phyloP scores from a whole-genome alignment of 345 rosid genomes.

The Streptanthus diversifolius region DNA sequence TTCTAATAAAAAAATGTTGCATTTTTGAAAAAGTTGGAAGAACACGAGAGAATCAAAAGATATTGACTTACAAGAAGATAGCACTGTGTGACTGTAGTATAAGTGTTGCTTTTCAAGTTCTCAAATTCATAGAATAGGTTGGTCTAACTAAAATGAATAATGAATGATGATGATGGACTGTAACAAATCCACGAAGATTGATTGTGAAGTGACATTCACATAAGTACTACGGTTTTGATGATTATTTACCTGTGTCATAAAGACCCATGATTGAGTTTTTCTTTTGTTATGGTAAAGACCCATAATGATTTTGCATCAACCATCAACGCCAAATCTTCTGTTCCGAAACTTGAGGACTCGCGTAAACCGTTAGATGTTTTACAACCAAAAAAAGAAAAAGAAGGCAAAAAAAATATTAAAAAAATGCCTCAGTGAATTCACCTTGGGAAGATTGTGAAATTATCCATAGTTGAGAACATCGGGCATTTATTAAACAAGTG shows the following conservation, averaged over 20 bases:
- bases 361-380: not conserved
- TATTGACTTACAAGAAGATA: not conserved
- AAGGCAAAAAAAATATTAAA: not conserved
- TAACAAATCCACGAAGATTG: conserved; percentile 29
- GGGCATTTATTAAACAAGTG: not conserved
- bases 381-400: not conserved
- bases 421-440: not conserved
- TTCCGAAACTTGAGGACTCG: not conserved
- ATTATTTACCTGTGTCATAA: conserved; percentile 7
- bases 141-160: conserved; percentile 33
- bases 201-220: conserved; percentile 30
- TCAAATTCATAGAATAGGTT: conserved; percentile 13
- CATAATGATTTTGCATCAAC: conserved; percentile 21
- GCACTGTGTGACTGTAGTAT: not conserved
- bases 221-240: conserved; percentile 16
- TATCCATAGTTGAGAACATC: not conserved
- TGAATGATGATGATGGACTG: conserved; percentile 20
- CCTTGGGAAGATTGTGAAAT: not conserved
- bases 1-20: not conserved
- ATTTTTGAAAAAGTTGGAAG: conserved; percentile 7
- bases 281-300: not conserved
- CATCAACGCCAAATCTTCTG: conserved; percentile 13
- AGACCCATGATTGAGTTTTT: conserved; percentile 8
- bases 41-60: conserved; percentile 8
- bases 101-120: conserved; percentile 16